phyloP scores from a whole-genome alignment of 441 rosid species.

The Daphne laureola region DNA sequence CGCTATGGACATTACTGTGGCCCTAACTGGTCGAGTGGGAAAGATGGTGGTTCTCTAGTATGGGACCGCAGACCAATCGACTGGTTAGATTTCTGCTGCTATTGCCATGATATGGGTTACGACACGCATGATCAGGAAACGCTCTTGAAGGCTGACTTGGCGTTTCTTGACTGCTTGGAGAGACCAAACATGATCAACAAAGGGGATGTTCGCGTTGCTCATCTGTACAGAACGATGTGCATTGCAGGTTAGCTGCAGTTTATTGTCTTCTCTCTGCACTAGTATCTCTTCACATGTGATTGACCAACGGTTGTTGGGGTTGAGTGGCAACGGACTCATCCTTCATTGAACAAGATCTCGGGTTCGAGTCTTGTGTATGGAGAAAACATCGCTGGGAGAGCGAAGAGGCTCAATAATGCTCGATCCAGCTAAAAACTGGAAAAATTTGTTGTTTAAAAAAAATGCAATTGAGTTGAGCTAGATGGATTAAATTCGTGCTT shows the following conservation, averaged over 20 bases:
- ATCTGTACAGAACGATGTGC: conserved; percentile 77
- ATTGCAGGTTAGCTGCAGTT: conserved; percentile 40
- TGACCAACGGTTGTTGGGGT: too few relatives aligned
- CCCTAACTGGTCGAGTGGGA: conserved; percentile 98
- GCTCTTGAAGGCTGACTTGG: conserved; percentile 75
- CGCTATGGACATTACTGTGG: conserved; percentile 95
- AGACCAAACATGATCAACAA: conserved; percentile 38
- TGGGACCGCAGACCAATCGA: conserved; percentile 97
- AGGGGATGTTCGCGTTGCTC: conserved; percentile 65
- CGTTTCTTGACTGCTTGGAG: conserved; percentile 89
- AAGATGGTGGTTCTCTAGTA: conserved; percentile 65
- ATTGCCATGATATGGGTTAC: conserved; percentile 94
- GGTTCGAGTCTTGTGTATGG: too few relatives aligned
- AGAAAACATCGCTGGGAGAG: too few relatives aligned
- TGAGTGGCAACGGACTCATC: too few relatives aligned
- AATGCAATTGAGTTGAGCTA: background rate
- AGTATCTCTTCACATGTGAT: background rate
- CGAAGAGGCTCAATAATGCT: too few relatives aligned
- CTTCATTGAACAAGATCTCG: too few relatives aligned
- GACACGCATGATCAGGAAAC: conserved; percentile 81
- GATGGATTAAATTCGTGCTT: conserved; percentile 5
- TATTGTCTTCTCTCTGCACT: background rate
- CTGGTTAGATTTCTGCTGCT: conserved; percentile 95
- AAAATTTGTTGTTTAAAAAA: too few relatives aligned
- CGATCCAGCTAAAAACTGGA: too few relatives aligned